A percentile compares a stretch with the other conserved stretches of the same genome.
Conservation (phyloP, 176 grass and related monocot species). For the Eleusine indica region DNA sequence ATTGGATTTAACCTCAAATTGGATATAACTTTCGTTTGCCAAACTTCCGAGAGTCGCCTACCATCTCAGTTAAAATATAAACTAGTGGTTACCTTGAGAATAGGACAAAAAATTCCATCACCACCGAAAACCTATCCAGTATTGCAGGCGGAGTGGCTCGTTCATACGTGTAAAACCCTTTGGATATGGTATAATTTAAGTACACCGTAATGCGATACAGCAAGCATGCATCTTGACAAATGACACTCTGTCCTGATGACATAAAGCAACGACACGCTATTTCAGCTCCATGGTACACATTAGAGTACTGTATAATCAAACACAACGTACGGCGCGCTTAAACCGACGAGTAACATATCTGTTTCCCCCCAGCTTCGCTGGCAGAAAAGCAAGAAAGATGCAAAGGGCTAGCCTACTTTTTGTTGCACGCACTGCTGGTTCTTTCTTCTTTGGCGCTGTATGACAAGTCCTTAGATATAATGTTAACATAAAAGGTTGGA, state of each 20-base stretch:
- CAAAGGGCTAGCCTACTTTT: constrained; percentile 29
- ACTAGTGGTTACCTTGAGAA: not conserved
- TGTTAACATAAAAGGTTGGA: constrained; percentile 19
- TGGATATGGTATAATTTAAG: constrained; percentile 3
- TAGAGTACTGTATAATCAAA: constrained; percentile 5
- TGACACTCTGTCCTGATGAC: constrained; percentile 41
- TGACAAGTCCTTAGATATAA: constrained; percentile 43
- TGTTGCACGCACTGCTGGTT: constrained; percentile 20
- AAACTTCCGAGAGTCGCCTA: not conserved
- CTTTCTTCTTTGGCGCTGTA: constrained; percentile 39
- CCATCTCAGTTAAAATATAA: not conserved
- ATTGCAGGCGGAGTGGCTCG: not conserved
- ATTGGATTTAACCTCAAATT: not conserved
- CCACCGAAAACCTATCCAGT: not conserved
- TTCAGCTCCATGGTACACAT: constrained; percentile 16
- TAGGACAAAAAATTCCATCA: constrained; percentile 24
- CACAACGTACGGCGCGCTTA: constrained; percentile 5
- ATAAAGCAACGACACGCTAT: constrained; percentile 19
- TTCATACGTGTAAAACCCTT: not conserved
- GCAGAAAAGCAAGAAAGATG: constrained; percentile 15
- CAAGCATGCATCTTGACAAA: constrained; percentile 36
- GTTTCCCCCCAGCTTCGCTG: constrained; percentile 27
- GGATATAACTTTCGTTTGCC: not conserved
- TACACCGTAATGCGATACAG: constrained; percentile 39
- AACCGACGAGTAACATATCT: constrained; percentile 14